Conservation (phyloP, 768 basidiomycete species). For the Coprinopsis marcescibilis region DNA sequence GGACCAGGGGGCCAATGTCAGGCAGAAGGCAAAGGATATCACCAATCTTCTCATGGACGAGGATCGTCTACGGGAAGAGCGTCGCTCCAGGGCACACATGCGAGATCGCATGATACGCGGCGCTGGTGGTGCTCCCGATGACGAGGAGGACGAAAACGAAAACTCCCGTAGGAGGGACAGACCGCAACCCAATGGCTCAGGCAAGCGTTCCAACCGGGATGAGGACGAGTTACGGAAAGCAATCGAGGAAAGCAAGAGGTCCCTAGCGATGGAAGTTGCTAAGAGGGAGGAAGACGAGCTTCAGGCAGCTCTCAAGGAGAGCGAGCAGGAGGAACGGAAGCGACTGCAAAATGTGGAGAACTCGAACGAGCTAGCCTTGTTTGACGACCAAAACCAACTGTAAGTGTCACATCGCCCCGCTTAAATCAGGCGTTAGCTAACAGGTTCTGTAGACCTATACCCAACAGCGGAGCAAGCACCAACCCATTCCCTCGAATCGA, state of each 20-base stretch:
- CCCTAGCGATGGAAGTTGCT: constrained; percentile 63
- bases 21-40: constrained; percentile 97
- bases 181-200: constrained; percentile 13
- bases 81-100: constrained; percentile 83
- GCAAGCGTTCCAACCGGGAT: constrained; percentile 39
- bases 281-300: constrained; percentile 80
- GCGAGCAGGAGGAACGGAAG: constrained; percentile 85
- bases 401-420: constrained; percentile 34
- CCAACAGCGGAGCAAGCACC: no score
- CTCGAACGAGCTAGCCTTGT: constrained; percentile 67
- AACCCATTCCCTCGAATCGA: constrained; percentile 58
- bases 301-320: constrained; percentile 73
- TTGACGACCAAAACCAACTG: constrained; percentile 84
- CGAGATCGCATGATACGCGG: constrained; percentile 88
- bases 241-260: constrained; percentile 85
- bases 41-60: constrained; percentile 90
- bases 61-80: constrained; percentile 75
- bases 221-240: constrained; percentile 84
- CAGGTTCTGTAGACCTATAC: no score
- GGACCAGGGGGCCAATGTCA: constrained; percentile 97
- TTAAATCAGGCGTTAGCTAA: constrained; percentile 27
- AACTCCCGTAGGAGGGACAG: constrained; percentile 31
- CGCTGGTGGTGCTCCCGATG: constrained; percentile 30
- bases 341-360: constrained; percentile 67
- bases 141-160: constrained; percentile 37